Evolutionary conservation across 1,284 basidiomycete species (phyloP), one percentile per base, ranked within the genome.

Genomic region (Ganoderma resinaceum): DNA sequence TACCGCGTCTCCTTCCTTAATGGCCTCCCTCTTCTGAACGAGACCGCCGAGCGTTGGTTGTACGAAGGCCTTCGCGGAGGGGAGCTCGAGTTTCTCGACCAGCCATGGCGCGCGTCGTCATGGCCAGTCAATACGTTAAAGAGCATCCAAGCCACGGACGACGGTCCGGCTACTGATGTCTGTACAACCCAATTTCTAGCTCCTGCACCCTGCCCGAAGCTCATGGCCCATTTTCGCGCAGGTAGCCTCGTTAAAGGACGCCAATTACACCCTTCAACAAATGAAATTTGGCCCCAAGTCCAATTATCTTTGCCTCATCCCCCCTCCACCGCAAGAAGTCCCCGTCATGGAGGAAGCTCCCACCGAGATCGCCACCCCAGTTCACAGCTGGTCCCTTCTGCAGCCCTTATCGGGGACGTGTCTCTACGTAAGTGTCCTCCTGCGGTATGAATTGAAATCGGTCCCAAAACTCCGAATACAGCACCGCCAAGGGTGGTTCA

Each of bases 401-500:
- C 90, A 93, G 75, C 90, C 92, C 62, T 84, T 95, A 69, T 83
- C 88, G 69, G 93, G 90, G 72, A 88, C 85, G 68, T 95, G 93
- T 80, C 87, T 95, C 79, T 95, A 94, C 81, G 93, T 95, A 82
- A 78, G 91, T 85, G 65, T 42, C 3, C 49, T 62, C 70, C 66
- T 71, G 63, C 49, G 40, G 31, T n/a, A 29, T 66, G 66, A 49
- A 61, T 62, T 52, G 33, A 43, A 35, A 46, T 38, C 66, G 26
- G 61, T 65, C 67, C 66, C 70, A 33, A 73, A 71, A 62, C 63
- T 64, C 67, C 31, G 65, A 75, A 65, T 69, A 72, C 76, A 95
- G 93, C 91, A 92, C 79, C 88, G 89, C 75, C 92, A 94, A 85
- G 87, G 91, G 49, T 98, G 96, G 96, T 98, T 97, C 83, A 98